Conservation (phyloP, 108 stramenopile species). For the Asterionellopsis glacialis region DNA sequence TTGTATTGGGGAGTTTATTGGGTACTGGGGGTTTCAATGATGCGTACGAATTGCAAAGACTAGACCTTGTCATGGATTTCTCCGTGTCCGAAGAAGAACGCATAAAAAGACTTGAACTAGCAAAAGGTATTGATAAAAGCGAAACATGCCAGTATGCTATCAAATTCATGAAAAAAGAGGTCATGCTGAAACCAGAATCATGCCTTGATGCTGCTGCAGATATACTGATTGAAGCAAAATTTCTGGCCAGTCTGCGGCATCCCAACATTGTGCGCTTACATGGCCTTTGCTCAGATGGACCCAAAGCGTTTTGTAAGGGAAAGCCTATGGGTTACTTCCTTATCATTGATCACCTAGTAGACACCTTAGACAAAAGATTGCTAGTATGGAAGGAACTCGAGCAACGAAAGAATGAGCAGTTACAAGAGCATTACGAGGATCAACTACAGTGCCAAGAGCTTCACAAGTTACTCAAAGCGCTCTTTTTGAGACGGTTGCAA, state of each 20-base stretch:
- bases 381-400: neutral
- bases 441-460: too few relatives aligned
- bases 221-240: conserved; percentile 63
- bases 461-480: too few relatives aligned
- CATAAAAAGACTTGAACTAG: conserved; percentile 1
- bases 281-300: conserved; percentile 8
- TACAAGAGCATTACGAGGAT: too few relatives aligned
- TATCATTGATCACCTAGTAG: conserved; percentile 51
- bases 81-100: conserved; percentile 8
- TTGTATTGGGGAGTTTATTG: conserved; percentile 10
- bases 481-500: too few relatives aligned
- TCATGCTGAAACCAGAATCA: conserved; percentile 27
- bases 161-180: conserved; percentile 38
- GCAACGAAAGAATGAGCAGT: too few relatives aligned
- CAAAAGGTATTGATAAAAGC: too few relatives aligned
- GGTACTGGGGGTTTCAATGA: conserved; percentile 39
- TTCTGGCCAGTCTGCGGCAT: conserved; percentile 49
- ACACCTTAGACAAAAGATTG: conserved; percentile 47
- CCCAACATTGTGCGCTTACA: conserved; percentile 60
- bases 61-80: too few relatives aligned
- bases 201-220: conserved; percentile 58
- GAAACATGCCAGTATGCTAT: conserved; percentile 22
- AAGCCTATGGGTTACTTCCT: conserved; percentile 57
- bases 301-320: neutral
- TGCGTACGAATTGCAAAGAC: conserved; percentile 20